Evolutionary conservation across 2,329 filamentous ascomycete genomes (phyloP).

Genomic region (Dryadomyces sulphureus): DNA sequence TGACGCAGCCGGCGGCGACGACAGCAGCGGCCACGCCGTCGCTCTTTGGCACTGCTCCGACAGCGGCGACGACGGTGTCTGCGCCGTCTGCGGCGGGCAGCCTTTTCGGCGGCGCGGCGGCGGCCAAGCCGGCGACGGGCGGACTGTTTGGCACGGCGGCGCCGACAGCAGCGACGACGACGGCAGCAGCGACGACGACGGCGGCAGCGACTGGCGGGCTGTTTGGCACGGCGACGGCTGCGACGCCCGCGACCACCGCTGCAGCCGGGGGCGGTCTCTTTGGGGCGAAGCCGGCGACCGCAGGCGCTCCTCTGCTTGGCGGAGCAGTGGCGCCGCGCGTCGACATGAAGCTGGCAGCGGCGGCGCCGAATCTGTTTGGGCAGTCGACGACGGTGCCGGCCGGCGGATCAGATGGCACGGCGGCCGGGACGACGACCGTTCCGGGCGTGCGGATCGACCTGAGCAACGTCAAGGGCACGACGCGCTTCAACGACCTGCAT

Average conservation of each 20-base stretch:
- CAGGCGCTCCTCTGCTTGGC: constrained; percentile 9
- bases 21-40: neutral
- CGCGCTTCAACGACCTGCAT: constrained; percentile 79
- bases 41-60: constrained; percentile 1
- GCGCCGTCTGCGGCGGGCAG: neutral
- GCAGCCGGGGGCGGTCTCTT: constrained; percentile 4
- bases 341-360: too few relatives aligned
- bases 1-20: neutral
- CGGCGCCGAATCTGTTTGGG: constrained; percentile 12
- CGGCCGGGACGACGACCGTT: constrained; percentile 31
- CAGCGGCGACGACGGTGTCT: neutral
- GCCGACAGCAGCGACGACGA: constrained; percentile 11
- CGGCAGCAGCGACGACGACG: constrained; percentile 14
- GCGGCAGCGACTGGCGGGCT: constrained; percentile 11
- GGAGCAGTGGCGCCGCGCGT: neutral
- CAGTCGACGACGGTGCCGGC: constrained; percentile 5
- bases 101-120: constrained; percentile 2
- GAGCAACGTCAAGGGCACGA: constrained; percentile 67
- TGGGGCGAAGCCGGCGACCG: constrained; percentile 13
- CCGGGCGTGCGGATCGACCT: constrained; percentile 68
- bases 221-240: constrained; percentile 1
- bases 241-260: neutral
- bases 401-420: constrained; percentile 1
- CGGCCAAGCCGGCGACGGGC: constrained; percentile 6
- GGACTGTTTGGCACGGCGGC: constrained; percentile 5